Percentiles rank a stretch among this genome's conserved stretches.
Evolutionary conservation across 1,284 basidiomycete genomes (phyloP).

Genomic region (Pseudozyma thailandica): DNA sequence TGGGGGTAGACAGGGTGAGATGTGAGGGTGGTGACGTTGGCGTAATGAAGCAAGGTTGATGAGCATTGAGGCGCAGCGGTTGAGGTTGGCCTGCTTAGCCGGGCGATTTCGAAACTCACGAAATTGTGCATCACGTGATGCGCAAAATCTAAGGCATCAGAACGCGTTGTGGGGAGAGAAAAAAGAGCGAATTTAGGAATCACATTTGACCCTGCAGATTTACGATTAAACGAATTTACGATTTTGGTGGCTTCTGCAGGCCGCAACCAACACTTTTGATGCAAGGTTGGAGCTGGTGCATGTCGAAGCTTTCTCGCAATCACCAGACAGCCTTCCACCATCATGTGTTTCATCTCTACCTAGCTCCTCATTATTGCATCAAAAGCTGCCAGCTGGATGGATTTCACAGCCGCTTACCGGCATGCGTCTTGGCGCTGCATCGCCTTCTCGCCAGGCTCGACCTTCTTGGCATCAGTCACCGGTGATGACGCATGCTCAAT

Average conservation of each 20-base stretch:
- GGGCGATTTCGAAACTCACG: not conserved
- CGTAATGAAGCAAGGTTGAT: constrained; percentile 3
- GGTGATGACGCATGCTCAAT: constrained; percentile 38
- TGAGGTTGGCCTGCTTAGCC: not conserved
- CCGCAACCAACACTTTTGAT: constrained; percentile 2
- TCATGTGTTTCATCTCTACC: not conserved
- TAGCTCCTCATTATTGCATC: not conserved
- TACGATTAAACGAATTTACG: no score
- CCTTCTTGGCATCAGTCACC: constrained; percentile 57
- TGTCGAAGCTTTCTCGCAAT: not conserved
- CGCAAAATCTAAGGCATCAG: not conserved
- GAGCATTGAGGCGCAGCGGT: constrained; percentile 5
- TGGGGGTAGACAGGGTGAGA: not conserved
- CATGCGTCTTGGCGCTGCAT: constrained; percentile 56
- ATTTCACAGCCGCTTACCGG: constrained; percentile 57
- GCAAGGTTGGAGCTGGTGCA: not conserved
- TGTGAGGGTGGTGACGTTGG: not conserved
- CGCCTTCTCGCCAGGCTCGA: constrained; percentile 62
- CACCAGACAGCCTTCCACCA: not conserved
- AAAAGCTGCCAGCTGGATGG: constrained; percentile 34
- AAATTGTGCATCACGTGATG: constrained; percentile 26
- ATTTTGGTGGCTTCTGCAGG: no score
- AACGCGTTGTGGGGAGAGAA: constrained; percentile 17
- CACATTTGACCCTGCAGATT: constrained; percentile 16
- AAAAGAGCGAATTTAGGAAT: no score